Conservation (phyloP, 805 yeast species). For the Vanderwaltozyma polyspora region DNA sequence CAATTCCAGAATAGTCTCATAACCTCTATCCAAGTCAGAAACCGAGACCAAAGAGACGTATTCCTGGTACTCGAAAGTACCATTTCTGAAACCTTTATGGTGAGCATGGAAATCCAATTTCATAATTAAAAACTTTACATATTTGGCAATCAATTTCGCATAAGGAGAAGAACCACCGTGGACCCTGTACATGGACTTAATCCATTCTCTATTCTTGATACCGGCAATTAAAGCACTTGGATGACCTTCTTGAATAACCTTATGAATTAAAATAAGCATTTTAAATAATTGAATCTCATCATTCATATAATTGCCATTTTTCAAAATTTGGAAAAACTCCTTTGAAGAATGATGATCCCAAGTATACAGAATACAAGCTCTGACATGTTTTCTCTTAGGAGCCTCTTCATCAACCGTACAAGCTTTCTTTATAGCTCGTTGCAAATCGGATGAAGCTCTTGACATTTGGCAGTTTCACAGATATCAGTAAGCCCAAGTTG, state of each 20-base stretch:
- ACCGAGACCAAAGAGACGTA: conserved; percentile 79
- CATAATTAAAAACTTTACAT: conserved; percentile 54
- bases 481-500: no score
- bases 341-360: conserved; percentile 88
- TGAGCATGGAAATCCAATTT: conserved; percentile 74
- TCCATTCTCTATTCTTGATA: conserved; percentile 64
- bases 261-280: conserved; percentile 74
- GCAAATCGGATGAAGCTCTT: conserved; percentile 26
- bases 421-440: conserved; percentile 53
- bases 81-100: conserved; percentile 77
- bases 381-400: conserved; percentile 90
- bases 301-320: conserved; percentile 60
- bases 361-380: conserved; percentile 89
- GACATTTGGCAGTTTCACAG: neutral
- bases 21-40: conserved; percentile 92
- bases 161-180: conserved; percentile 40
- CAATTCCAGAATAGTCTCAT: conserved; percentile 75
- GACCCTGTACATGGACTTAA: conserved; percentile 57
- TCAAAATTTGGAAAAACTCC: conserved; percentile 77
- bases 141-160: conserved; percentile 65
- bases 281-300: conserved; percentile 82
- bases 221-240: conserved; percentile 74
- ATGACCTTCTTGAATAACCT: conserved; percentile 97
- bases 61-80: conserved; percentile 92
- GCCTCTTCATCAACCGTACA: conserved; percentile 78